A percentile compares a stretch with the other conserved stretches of the same genome.
Conservation (phyloP, 2,329 filamentous ascomycete genomes). For the Colletotrichum filicis region DNA sequence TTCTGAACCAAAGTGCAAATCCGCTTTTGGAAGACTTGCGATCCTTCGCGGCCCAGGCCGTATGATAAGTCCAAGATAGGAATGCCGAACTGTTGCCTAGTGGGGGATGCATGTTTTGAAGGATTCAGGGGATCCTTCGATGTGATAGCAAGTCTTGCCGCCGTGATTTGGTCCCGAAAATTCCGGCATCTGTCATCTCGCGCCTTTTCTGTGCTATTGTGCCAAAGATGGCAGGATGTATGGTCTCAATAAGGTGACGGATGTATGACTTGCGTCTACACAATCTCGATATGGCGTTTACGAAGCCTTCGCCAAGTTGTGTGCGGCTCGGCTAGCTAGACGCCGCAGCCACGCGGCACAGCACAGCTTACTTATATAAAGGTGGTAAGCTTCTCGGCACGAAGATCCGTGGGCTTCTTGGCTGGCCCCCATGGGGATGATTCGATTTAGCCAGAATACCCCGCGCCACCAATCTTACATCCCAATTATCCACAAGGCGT, state of each 20-base stretch:
- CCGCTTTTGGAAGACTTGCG: too few species aligned
- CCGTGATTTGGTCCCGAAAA: neutral
- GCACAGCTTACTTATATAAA: neutral
- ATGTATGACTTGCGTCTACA: neutral
- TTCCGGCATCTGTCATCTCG: neutral
- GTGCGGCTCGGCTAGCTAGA: neutral
- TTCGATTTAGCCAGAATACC: neutral
- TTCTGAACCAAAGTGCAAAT: neutral
- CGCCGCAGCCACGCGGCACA: neutral
- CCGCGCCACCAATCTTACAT: too few species aligned
- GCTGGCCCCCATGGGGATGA: neutral
- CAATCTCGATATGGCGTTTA: neutral
- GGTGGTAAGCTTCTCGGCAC: neutral
- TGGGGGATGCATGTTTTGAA: neutral
- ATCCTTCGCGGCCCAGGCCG: too few species aligned
- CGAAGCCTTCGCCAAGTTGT: neutral
- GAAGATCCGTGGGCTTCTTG: neutral
- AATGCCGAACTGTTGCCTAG: neutral
- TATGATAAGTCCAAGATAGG: neutral
- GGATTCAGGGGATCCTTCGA: neutral
- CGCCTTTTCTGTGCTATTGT: neutral
- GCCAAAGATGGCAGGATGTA: neutral
- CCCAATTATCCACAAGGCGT: neutral
- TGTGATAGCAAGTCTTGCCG: neutral
- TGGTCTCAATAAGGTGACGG: neutral